These are phyloP conservation scores for Emmonsiellopsis sp. DNA, from an alignment of 2,329 filamentous ascomycete genomes.

Conservation along the genomic window DNA sequence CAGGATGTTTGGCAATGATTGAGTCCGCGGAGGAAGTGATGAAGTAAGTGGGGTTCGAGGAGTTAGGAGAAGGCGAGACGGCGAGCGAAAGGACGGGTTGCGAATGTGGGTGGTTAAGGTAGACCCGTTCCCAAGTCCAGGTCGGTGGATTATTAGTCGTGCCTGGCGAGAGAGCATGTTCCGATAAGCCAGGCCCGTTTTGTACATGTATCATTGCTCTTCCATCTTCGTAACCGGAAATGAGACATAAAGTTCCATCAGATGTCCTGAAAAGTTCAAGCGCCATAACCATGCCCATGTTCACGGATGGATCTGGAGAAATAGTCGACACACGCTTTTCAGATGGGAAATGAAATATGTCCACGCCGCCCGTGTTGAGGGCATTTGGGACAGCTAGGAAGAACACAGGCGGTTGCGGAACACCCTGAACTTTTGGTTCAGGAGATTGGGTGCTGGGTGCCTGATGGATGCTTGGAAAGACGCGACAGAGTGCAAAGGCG, in stretches of 20 bases:
- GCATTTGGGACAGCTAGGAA: constrained; percentile 70
- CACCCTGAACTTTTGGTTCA: not conserved
- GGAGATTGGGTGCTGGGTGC: not conserved
- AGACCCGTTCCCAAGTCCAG: constrained; percentile 47
- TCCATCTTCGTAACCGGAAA: constrained; percentile 81
- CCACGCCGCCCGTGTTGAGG: constrained; percentile 64
- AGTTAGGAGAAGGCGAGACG: constrained; percentile 36
- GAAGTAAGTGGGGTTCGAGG: constrained; percentile 42
- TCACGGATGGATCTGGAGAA: constrained; percentile 34
- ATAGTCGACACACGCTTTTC: constrained; percentile 59
- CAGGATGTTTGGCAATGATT: constrained; percentile 64
- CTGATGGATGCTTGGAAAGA: constrained; percentile 6
- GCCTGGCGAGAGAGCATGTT: constrained; percentile 12
- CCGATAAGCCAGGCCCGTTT: constrained; percentile 28
- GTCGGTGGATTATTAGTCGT: constrained; percentile 10
- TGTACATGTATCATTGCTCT: constrained; percentile 58
- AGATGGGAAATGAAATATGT: constrained; percentile 74
- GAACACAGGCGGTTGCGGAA: constrained; percentile 30
- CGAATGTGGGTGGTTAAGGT: constrained; percentile 58
- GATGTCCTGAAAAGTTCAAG: constrained; percentile 51
- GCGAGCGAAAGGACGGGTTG: constrained; percentile 76
- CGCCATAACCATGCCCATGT: constrained; percentile 76
- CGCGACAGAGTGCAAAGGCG: constrained; percentile 58
- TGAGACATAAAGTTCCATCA: constrained; percentile 47
- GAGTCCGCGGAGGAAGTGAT: constrained; percentile 78